phyloP scores from a whole-genome alignment of 2,329 filamentous ascomycete species.

The Capronia coronata region DNA sequence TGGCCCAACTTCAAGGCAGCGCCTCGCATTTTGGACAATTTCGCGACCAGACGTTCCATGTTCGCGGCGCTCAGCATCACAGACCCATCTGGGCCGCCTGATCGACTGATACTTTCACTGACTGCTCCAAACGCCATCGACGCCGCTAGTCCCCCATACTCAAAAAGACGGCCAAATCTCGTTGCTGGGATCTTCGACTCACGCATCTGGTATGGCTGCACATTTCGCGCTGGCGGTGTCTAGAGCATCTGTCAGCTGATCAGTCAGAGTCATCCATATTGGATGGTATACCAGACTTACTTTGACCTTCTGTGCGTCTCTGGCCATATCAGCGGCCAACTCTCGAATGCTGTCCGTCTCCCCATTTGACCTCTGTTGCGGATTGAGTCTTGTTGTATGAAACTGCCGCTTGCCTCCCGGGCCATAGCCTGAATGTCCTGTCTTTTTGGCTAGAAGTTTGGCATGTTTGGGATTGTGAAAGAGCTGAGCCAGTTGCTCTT shows the following conservation, averaged over 20 bases:
- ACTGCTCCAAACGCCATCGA: conserved; percentile 94
- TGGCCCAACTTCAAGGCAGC: conserved; percentile 96
- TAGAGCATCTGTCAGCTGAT: conserved; percentile 43
- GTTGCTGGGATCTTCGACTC: conserved; percentile 89
- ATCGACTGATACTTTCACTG: conserved; percentile 73
- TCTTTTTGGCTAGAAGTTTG: conserved; percentile 48
- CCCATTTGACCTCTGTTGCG: conserved; percentile 21
- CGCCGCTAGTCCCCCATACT: conserved; percentile 86
- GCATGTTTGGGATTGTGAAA: conserved; percentile 55
- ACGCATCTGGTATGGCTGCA: conserved; percentile 59
- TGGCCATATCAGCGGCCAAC: conserved; percentile 44
- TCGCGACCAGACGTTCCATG: conserved; percentile 86
- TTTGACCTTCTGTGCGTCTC: conserved; percentile 35
- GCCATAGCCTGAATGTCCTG: conserved; percentile 18
- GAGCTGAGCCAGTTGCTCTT: conserved; percentile 54
- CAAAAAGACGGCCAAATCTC: conserved; percentile 80
- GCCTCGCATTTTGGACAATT: conserved; percentile 91
- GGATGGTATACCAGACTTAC: conserved; percentile 19
- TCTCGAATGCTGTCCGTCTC: conserved; percentile 39
- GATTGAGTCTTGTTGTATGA: conserved; percentile 16
- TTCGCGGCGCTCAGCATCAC: conserved; percentile 82
- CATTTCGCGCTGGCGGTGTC: conserved; percentile 31
- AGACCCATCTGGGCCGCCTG: conserved; percentile 68
- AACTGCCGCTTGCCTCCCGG: conserved; percentile 20
- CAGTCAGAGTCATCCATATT: conserved; percentile 33